A percentile compares a stretch with the other conserved stretches of the same genome.
These are phyloP conservation scores for Spizellomyces punctatus DNA, from an alignment of 192 early-diverging fungal species.

Conservation along the genomic window DNA sequence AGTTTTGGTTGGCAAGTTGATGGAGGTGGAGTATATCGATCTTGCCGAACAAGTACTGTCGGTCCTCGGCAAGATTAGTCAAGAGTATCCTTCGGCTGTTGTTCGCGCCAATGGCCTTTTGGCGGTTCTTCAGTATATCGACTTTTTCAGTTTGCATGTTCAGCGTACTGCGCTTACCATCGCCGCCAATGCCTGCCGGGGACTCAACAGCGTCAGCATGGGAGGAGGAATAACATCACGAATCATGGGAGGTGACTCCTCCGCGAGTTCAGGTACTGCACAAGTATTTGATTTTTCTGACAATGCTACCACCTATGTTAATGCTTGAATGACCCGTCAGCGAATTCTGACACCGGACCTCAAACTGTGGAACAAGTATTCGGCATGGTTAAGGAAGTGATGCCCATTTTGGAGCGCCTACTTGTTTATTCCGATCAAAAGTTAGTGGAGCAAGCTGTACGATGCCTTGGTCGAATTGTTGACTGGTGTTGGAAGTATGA, in stretches of 20 bases:
- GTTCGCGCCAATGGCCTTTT: conserved; percentile 73
- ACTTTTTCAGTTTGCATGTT: conserved; percentile 86
- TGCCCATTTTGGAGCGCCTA: conserved; percentile 72
- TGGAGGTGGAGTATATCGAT: conserved; percentile 89
- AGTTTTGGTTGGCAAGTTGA: conserved; percentile 74
- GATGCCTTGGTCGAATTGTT: conserved; percentile 64
- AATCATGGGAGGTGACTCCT: too few relatives aligned
- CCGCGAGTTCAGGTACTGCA: too few relatives aligned
- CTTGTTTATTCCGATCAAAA: conserved; percentile 73
- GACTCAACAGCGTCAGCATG: conserved; percentile 27
- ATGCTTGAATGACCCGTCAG: too few relatives aligned
- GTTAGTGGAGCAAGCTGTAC: conserved; percentile 71
- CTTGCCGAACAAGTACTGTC: conserved; percentile 85
- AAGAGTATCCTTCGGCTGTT: conserved; percentile 70
- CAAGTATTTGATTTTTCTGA: too few relatives aligned
- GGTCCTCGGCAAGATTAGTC: conserved; percentile 77
- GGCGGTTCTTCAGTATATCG: conserved; percentile 80
- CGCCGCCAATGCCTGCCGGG: conserved; percentile 49
- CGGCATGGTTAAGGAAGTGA: conserved; percentile 31
- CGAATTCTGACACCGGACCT: not conserved
- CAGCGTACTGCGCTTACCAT: conserved; percentile 81
- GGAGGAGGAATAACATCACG: not conserved
- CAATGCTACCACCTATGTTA: too few relatives aligned
- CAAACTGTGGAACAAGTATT: not conserved
- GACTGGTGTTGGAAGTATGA: conserved; percentile 60